Evolutionary conservation across 2,329 filamentous ascomycete genomes (phyloP), one percentile per base, ranked within the genome.

Genomic region (Diaporthe sp.): DNA sequence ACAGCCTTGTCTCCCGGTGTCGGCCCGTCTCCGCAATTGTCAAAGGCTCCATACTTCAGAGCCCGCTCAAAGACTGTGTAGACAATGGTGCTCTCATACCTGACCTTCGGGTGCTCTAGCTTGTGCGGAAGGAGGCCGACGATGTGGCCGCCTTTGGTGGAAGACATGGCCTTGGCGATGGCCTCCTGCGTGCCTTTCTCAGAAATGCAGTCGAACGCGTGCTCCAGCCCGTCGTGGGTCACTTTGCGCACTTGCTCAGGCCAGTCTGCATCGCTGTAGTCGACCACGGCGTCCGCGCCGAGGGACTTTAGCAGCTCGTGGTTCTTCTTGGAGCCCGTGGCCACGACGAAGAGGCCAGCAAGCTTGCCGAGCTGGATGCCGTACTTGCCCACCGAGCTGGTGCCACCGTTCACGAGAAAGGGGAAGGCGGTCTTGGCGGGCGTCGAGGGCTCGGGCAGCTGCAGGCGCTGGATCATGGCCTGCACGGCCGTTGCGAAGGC

Each of bases 181-280:
- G 75, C 73, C 44, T 78, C 71, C 5, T 76, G 77, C 3, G 81
- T 80, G 42, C 78, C 80, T 25, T 77, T 77, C 75, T 82, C 80
- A 2, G 78, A 57, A 34, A 83, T 79, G 76, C 79, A 81, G 76
- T 83, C 82, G 34, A 83, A 78, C 0, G 80, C 81, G 58, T 82
- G 76, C 75, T 79, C 76, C 10, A 83, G 79, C 0, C 88, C 88
- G 78, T 92, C 91, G 0, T 92, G 92, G 6, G 90, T 92, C 53
- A 95, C 80, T 78, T 89, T 89, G 84, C 92, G 92, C 37, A 95
- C 92, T 78, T 91, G 84, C 6, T 84, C 84, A 22, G 68, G 72
- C 75, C 75, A 76, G 72, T 75, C 75, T 63, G 55, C 63, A 8
- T 76, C 86, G 31, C 47, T 67, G 51, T 78, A 78, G 63, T 78